Conservation (phyloP, 768 basidiomycete species). For the Rhizopogon vesiculosus region DNA sequence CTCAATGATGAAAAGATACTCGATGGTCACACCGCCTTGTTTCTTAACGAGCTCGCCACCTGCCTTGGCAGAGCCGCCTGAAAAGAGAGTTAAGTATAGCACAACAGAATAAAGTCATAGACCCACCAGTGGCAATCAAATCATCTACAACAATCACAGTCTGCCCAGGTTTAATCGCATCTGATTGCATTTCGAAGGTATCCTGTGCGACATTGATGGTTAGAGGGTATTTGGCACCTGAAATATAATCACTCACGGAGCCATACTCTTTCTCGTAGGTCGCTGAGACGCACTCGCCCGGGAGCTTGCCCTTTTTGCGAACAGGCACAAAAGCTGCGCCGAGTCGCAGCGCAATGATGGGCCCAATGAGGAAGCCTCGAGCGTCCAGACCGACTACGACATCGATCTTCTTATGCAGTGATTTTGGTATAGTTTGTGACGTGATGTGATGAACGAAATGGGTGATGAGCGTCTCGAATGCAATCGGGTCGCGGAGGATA, state of each 20-base stretch:
- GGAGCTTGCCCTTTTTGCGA: slow-evolving; percentile 92
- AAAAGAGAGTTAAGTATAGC: background rate
- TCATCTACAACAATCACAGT: slow-evolving; percentile 90
- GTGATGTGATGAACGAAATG: slow-evolving; percentile 84
- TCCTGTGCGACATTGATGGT: slow-evolving; percentile 48
- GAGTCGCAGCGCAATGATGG: slow-evolving; percentile 83
- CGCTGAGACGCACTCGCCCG: slow-evolving; percentile 71
- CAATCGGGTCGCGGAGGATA: slow-evolving; percentile 77
- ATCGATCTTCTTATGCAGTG: slow-evolving; percentile 70
- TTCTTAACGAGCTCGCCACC: slow-evolving; percentile 85
- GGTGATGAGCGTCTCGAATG: slow-evolving; percentile 88
- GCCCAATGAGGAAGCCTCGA: slow-evolving; percentile 92
- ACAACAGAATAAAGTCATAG: background rate
- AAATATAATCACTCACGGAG: slow-evolving; percentile 40
- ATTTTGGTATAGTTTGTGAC: slow-evolving; percentile 63
- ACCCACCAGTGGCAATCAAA: slow-evolving; percentile 87
- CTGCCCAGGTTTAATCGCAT: slow-evolving; percentile 77
- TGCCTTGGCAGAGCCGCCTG: slow-evolving; percentile 90
- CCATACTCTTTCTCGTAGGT: slow-evolving; percentile 94
- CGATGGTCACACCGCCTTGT: slow-evolving; percentile 79
- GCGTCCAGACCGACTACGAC: slow-evolving; percentile 95
- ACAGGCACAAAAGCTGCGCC: slow-evolving; percentile 96
- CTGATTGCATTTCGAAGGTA: slow-evolving; percentile 92
- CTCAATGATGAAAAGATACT: slow-evolving; percentile 95
- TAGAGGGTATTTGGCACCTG: background rate